Conservation (phyloP, 208 protist genomes). For the Leishmania gerbilli region DNA sequence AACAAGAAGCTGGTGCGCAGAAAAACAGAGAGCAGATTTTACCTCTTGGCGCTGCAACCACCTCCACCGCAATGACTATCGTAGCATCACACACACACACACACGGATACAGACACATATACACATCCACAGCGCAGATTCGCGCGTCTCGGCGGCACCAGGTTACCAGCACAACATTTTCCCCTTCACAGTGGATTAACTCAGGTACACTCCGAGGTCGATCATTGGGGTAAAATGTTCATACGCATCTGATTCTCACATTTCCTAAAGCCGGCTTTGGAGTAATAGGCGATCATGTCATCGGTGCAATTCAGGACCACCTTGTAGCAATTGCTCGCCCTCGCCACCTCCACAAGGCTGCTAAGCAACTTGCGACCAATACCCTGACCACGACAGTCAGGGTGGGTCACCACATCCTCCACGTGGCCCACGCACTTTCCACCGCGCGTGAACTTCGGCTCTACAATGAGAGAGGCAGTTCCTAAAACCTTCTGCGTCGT, state of each 20-base stretch:
- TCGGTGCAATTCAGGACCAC: slow-evolving; percentile 84
- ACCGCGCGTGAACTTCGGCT: slow-evolving; percentile 78
- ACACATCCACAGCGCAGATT: not conserved
- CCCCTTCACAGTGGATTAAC: not conserved
- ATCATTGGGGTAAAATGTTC: slow-evolving; percentile 23
- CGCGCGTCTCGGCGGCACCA: not conserved
- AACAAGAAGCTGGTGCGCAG: not conserved
- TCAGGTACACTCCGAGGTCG: not conserved
- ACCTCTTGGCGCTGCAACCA: too few species aligned
- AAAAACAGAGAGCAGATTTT: slow-evolving; percentile 1
- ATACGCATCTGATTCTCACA: slow-evolving; percentile 79
- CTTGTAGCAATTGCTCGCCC: slow-evolving; percentile 76
- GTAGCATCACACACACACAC: not conserved
- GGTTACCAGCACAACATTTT: not conserved
- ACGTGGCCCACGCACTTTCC: slow-evolving; percentile 79
- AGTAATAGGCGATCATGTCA: slow-evolving; percentile 52
- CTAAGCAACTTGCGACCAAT: slow-evolving; percentile 60
- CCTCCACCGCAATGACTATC: too few species aligned
- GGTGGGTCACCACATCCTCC: slow-evolving; percentile 85
- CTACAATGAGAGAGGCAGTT: slow-evolving; percentile 77
- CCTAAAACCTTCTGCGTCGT: slow-evolving; percentile 44
- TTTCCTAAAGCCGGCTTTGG: slow-evolving; percentile 61
- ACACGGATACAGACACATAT: not conserved
- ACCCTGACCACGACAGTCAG: slow-evolving; percentile 52
- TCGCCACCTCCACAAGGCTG: slow-evolving; percentile 44